Conservation (phyloP, 768 basidiomycete species). For the Rhodocollybia butyracea region DNA sequence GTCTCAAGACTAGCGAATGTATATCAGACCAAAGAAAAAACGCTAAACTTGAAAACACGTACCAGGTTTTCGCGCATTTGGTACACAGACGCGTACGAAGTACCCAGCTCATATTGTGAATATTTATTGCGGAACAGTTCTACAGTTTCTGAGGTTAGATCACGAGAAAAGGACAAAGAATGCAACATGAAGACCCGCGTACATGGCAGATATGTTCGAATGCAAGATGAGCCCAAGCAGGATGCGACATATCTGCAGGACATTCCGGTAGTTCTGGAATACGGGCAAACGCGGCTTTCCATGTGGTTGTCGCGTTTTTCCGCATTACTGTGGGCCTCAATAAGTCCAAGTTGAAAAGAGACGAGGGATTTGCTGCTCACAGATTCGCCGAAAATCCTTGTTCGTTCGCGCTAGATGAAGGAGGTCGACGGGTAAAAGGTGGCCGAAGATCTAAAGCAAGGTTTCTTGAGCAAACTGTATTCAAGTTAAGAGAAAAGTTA, state of each 20-base stretch:
- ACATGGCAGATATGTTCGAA: slow-evolving; percentile 26
- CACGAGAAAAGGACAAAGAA: background rate
- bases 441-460: slow-evolving; percentile 24
- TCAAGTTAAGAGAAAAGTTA: background rate
- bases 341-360: background rate
- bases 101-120: slow-evolving; percentile 2
- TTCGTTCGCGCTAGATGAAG: slow-evolving; percentile 30
- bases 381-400: slow-evolving; percentile 18
- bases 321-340: slow-evolving; percentile 9
- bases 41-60: background rate
- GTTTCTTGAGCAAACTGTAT: background rate
- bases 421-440: slow-evolving; percentile 26
- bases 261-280: slow-evolving; percentile 19
- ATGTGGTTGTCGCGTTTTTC: slow-evolving; percentile 10
- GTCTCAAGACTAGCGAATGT: background rate
- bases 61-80: background rate
- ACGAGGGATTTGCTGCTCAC: background rate
- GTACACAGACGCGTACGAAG: background rate
- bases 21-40: background rate
- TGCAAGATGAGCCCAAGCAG: slow-evolving; percentile 22
- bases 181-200: background rate
- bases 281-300: slow-evolving; percentile 18
- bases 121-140: background rate
- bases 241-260: slow-evolving; percentile 20
- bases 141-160: background rate